These are phyloP conservation scores for Noccaea bulbosa DNA, from an alignment of 345 rosid species.

Conservation along the genomic window DNA sequence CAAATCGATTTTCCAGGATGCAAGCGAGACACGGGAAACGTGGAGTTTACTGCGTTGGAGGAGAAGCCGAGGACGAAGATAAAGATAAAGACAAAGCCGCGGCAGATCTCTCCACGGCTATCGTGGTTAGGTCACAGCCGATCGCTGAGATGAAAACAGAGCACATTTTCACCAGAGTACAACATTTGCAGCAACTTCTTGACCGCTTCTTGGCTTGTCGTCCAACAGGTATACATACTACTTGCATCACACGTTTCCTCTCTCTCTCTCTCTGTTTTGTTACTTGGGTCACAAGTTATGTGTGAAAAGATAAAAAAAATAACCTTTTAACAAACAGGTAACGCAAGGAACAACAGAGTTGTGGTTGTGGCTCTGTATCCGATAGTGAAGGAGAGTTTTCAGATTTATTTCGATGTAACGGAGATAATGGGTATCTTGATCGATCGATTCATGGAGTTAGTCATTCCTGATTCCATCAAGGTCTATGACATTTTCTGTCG, in stretches of 20 bases:
- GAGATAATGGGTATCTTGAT: conserved; percentile 61
- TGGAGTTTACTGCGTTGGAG: conserved; percentile 50
- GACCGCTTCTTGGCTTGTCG: conserved; percentile 85
- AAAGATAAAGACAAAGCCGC: conserved; percentile 17
- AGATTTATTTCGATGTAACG: conserved; percentile 65
- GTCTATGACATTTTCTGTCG: conserved; percentile 69
- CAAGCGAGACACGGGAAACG: conserved; percentile 63
- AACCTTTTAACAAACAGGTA: conserved; percentile 50
- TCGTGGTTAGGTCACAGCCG: conserved; percentile 49
- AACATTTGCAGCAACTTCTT: conserved; percentile 77
- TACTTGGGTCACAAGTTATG: conserved; percentile 9
- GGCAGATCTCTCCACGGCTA: conserved; percentile 34
- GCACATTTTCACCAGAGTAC: conserved; percentile 58
- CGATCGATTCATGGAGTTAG: conserved; percentile 80
- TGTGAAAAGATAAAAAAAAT: too few species aligned
- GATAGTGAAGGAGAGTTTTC: conserved; percentile 77
- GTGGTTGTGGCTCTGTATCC: conserved; percentile 78
- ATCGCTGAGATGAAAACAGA: conserved; percentile 66
- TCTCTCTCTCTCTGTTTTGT: conserved; percentile 8
- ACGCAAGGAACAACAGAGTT: conserved; percentile 68
- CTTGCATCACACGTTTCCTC: neutral
- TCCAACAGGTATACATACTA: conserved; percentile 66
- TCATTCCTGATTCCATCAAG: conserved; percentile 64
- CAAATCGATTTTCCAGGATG: conserved; percentile 43
- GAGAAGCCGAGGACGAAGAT: conserved; percentile 49